Base-by-base conservation (phyloP, 164 flowering plant species). In the Pachysandra terminalis region DNA sequence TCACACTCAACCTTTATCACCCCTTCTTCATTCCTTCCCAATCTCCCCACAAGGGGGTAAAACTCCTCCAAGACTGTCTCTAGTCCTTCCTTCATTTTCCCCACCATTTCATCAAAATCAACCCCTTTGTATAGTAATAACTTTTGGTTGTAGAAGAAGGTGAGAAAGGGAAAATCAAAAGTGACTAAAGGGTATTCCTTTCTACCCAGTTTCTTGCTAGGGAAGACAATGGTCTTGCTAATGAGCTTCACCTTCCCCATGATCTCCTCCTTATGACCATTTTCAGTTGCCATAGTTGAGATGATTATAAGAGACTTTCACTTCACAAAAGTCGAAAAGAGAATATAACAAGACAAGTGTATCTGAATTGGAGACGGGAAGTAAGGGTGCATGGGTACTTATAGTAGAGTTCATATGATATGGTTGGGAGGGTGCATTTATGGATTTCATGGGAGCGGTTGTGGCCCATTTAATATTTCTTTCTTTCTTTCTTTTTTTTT, bases 131-230 rank as follows among this genome's bases (percentile, higher is more conserved):
- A 95, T 16, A 95, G 65, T 66, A 95, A 14, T n/a, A 92, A 52
- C 86, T 92, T 92, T 58, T 92, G 97, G 91, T 92, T 92, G 78
- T 95, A 95, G 82, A 73, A 92, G 62, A 95, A 90, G 56, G 93
- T 88, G 25, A 95, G 60, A 68, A 90, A 95, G 8, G 98, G 97
- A 23, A 95, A 91, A 77, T 95, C 98, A 77, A 92, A 95, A 57
- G 97, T 95, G 64, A 84, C 78, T 73, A 95, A 53, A 40, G 87
- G 94, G 67, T 86, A 85, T 60, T 83, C 93, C 49, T 53, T 73
- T 71, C 70, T 84, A 12, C 89, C 97, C 0, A 82, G 25, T 23
- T 64, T 59, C 65, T 85, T 86, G 19, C 24, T 71, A 16, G 98
- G 95, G 70, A 79, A 77, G 16, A 90, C 83, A 69, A 73, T 80